Percentiles rank a stretch among this genome's conserved stretches.
Evolutionary conservation across 2,329 filamentous ascomycete species (phyloP).

Genomic region (Sporothrix phasma): DNA sequence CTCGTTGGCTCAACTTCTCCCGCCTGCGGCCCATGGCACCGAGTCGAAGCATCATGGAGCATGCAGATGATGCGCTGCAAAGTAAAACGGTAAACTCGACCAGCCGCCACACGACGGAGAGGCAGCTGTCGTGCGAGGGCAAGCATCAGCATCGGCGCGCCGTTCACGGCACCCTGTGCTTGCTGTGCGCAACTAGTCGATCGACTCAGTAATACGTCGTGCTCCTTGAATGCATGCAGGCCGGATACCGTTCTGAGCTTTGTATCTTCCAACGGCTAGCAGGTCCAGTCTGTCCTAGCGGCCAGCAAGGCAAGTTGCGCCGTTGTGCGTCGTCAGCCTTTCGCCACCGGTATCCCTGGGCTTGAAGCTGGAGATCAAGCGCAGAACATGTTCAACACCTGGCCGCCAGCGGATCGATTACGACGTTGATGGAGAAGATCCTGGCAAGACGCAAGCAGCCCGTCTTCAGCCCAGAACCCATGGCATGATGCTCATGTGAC

Average conservation of each 20-base stretch:
- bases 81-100: neutral
- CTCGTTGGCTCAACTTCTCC: too few relatives aligned
- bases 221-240: too few relatives aligned
- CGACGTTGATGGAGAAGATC: neutral
- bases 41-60: too few relatives aligned
- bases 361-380: neutral
- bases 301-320: neutral
- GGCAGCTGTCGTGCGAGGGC: neutral
- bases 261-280: too few relatives aligned
- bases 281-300: too few relatives aligned
- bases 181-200: too few relatives aligned
- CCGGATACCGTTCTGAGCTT: too few relatives aligned
- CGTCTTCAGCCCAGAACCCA: neutral
- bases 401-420: neutral
- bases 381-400: neutral
- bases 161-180: neutral
- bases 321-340: neutral
- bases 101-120: neutral
- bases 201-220: too few relatives aligned
- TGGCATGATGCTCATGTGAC: constrained; percentile 16
- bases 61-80: too few relatives aligned
- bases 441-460: neutral
- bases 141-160: neutral
- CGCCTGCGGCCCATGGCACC: too few relatives aligned
- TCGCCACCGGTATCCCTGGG: neutral